Evolutionary conservation across 2,329 filamentous ascomycete species (phyloP), one percentile per base, ranked within the genome.

Genomic region (Tolypocladium amazonense): DNA sequence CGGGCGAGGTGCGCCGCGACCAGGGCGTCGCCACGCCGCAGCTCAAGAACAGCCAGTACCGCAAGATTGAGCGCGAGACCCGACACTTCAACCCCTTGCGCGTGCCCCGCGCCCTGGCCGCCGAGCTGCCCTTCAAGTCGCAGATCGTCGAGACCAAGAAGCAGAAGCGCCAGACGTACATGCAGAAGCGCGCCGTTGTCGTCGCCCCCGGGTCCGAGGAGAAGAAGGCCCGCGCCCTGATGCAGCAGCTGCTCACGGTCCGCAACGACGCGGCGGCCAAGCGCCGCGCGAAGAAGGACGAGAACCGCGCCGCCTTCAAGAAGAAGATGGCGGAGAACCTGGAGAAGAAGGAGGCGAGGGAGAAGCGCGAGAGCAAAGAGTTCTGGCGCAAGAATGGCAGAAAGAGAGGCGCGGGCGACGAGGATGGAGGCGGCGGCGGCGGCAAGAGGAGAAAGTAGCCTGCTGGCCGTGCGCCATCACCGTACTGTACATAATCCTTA

Each of bases 131-230:
- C 6, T 99, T 89, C 84, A 93, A 92, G 72, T 92, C 89, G 15
- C 94, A 99, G 73, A 92, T 96, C 69, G 83, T 88, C 27, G 79
- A 86, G 71, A 93, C 89, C 78, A 88, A 88, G 75, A 86, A 88
- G 62, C 90, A 92, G 77, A 86, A 84, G 72, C 87, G 86, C 68
- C 76, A 87, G 70, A 96, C 92, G 27, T 99, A 99, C 73, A 81
- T 96, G 81, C 91, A 96, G 79, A 97, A 97, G 78, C 89, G 94
- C 12, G 94, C 93, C 18, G 91, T 97, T n/a, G 85, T 96, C 30
- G 76, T 90, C 20, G 81, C 88, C 15, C 87, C 87, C 33, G 82
- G 88, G 15, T 88, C 88, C 35, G 93, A 97, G 73, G 94, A 99
- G 81, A 91, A 88, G 80, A 88, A 88, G 73, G 92, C 92, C 5